Evolutionary conservation across 345 rosid species (phyloP).

Genomic region (Populus deltoides): DNA sequence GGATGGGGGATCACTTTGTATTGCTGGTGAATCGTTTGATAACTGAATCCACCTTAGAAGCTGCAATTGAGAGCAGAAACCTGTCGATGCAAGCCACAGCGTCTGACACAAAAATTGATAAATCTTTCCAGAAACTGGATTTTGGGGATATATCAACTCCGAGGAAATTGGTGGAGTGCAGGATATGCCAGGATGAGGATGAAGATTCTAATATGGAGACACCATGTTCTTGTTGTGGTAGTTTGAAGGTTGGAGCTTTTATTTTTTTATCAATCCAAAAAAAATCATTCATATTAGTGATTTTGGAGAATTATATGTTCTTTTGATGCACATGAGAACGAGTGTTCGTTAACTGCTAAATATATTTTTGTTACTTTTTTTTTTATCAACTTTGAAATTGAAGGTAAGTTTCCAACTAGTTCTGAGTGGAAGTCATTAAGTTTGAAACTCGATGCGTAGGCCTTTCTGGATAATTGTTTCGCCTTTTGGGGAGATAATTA

Average conservation of each 20-base stretch:
- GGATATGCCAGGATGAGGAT: slow-evolving; percentile 95
- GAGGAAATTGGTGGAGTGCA: slow-evolving; percentile 66
- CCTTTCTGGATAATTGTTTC: not conserved
- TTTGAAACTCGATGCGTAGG: slow-evolving; percentile 3
- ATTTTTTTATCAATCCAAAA: not conserved
- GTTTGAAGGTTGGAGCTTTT: slow-evolving; percentile 63
- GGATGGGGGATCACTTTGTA: slow-evolving; percentile 96
- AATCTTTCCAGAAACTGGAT: slow-evolving; percentile 31
- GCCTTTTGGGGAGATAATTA: not conserved
- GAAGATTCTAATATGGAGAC: slow-evolving; percentile 80
- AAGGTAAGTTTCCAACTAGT: not conserved
- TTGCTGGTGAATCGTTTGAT: slow-evolving; percentile 78
- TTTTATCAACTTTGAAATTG: not conserved
- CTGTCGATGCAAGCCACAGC: slow-evolving; percentile 39
- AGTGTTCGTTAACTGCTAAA: not conserved
- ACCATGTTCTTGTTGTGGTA: slow-evolving; percentile 88
- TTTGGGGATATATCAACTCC: slow-evolving; percentile 42
- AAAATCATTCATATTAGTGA: not conserved
- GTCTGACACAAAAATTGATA: slow-evolving; percentile 31
- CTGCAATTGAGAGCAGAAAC: slow-evolving; percentile 77
- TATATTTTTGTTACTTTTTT: not conserved
- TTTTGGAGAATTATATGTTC: not conserved
- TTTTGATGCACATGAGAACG: not conserved
- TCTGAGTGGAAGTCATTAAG: not conserved
- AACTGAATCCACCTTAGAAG: slow-evolving; percentile 77